phyloP scores from a whole-genome alignment of 108 stramenopile species.

The Asterionellopsis glacialis region DNA sequence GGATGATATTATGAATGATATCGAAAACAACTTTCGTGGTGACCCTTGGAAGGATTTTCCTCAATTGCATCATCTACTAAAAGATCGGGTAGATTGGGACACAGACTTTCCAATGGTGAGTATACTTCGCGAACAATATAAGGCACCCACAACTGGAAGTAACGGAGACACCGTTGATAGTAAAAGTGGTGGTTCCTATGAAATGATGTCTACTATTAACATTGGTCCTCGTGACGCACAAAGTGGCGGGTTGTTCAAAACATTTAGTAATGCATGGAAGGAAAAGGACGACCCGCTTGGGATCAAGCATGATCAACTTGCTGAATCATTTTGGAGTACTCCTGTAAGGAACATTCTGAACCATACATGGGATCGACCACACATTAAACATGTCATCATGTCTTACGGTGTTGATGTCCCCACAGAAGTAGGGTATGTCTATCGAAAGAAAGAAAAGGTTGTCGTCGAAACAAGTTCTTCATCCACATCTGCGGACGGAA shows the following conservation, averaged over 20 bases:
- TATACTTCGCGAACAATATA: constrained; percentile 52
- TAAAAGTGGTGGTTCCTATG: constrained; percentile 6
- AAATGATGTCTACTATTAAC: constrained; percentile 9
- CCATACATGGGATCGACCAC: constrained; percentile 72
- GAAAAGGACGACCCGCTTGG: constrained; percentile 62
- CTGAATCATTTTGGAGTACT: constrained; percentile 57
- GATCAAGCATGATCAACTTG: constrained; percentile 65
- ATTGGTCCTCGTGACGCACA: constrained; percentile 47
- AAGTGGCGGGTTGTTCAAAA: constrained; percentile 52
- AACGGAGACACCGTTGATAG: neutral
- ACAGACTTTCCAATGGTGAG: constrained; percentile 55
- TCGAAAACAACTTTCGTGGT: constrained; percentile 32
- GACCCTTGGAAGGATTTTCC: constrained; percentile 77
- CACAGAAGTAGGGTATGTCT: constrained; percentile 77
- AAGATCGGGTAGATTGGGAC: constrained; percentile 74
- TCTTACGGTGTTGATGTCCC: constrained; percentile 81
- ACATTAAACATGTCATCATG: constrained; percentile 82
- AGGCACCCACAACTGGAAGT: neutral
- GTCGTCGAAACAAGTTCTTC: constrained; percentile 3
- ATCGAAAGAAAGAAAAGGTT: constrained; percentile 24
- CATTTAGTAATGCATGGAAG: constrained; percentile 66
- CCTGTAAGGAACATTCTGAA: constrained; percentile 61
- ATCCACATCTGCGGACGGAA: constrained; percentile 19
- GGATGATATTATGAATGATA: constrained; percentile 66
- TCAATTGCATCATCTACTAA: constrained; percentile 50